phyloP scores from a whole-genome alignment of 768 basidiomycete species.

The Tulasnella sp. region DNA sequence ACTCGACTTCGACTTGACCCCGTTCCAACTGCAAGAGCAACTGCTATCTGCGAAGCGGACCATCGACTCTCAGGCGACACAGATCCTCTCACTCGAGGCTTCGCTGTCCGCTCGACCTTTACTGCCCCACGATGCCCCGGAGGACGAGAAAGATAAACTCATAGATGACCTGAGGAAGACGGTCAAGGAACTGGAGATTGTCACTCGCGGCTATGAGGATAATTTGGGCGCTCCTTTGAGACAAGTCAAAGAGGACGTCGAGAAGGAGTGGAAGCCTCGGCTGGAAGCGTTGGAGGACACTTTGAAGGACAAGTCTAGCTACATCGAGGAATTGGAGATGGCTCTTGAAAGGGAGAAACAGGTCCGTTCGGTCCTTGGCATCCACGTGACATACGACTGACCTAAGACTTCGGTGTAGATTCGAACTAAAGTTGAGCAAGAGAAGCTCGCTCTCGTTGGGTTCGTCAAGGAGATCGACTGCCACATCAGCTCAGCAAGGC shows the following conservation, averaged over 20 bases:
- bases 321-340: slow-evolving; percentile 62
- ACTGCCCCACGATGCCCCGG: slow-evolving; percentile 50
- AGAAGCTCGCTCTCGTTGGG: slow-evolving; percentile 62
- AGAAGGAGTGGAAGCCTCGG: slow-evolving; percentile 55
- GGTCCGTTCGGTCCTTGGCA: slow-evolving; percentile 26
- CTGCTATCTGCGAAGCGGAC: slow-evolving; percentile 66
- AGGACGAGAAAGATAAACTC: slow-evolving; percentile 61
- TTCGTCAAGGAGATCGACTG: slow-evolving; percentile 73
- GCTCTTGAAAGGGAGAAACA: slow-evolving; percentile 73
- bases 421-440: slow-evolving; percentile 57
- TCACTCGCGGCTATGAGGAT: slow-evolving; percentile 58
- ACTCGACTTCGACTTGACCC: slow-evolving; percentile 81
- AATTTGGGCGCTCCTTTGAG: slow-evolving; percentile 58
- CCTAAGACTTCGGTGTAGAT: slow-evolving; percentile 26
- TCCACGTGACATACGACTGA: neutral
- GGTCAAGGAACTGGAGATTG: slow-evolving; percentile 67
- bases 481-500: slow-evolving; percentile 10
- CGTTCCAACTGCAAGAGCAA: slow-evolving; percentile 78
- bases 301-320: slow-evolving; percentile 52
- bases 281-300: slow-evolving; percentile 43
- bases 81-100: slow-evolving; percentile 74
- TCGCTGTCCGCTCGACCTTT: slow-evolving; percentile 61
- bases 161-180: slow-evolving; percentile 63
- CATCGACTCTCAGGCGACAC: slow-evolving; percentile 66
- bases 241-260: slow-evolving; percentile 58